Evolutionary conservation across 2,329 filamentous ascomycete species (phyloP).

Genomic region (Neonectria hederae): DNA sequence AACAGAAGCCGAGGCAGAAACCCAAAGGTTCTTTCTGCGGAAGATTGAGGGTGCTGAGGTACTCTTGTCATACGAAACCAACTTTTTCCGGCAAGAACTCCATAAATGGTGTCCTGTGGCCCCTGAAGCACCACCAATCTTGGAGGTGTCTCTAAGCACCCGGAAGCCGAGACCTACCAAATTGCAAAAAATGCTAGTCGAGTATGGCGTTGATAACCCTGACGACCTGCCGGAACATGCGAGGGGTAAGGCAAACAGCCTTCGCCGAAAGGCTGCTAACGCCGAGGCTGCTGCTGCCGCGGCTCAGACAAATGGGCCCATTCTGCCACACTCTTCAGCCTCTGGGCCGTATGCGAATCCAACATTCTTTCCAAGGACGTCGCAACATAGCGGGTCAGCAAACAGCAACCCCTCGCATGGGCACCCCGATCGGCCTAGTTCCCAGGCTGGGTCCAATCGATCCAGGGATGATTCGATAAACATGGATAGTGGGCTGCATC

Average conservation of each 20-base stretch:
- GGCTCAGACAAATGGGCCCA: conserved; percentile 31
- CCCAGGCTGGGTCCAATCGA: conserved; percentile 40
- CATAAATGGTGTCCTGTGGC: conserved; percentile 96
- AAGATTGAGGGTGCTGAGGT: conserved; percentile 98
- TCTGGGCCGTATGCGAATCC: conserved; percentile 39
- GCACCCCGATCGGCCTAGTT: conserved; percentile 40
- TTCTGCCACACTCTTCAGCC: conserved; percentile 34
- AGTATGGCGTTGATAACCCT: conserved; percentile 87
- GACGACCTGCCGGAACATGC: conserved; percentile 88
- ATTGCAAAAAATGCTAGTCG: conserved; percentile 91
- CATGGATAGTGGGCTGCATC: conserved; percentile 48
- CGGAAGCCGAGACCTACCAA: conserved; percentile 96
- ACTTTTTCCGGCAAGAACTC: conserved; percentile 94
- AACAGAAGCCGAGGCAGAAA: conserved; percentile 86
- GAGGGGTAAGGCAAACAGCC: conserved; percentile 78
- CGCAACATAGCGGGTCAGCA: conserved; percentile 26
- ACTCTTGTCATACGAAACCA: conserved; percentile 90
- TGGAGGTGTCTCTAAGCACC: conserved; percentile 89
- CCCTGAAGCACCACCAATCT: conserved; percentile 82
- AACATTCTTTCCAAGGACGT: conserved; percentile 37
- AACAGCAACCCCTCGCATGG: conserved; percentile 40
- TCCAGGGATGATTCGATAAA: conserved; percentile 51
- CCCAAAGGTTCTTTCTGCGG: conserved; percentile 91
- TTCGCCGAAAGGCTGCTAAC: conserved; percentile 76
- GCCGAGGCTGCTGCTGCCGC: conserved; percentile 61